phyloP scores from a whole-genome alignment of 139 green algal species.

The Chlamydomonas sp. region DNA sequence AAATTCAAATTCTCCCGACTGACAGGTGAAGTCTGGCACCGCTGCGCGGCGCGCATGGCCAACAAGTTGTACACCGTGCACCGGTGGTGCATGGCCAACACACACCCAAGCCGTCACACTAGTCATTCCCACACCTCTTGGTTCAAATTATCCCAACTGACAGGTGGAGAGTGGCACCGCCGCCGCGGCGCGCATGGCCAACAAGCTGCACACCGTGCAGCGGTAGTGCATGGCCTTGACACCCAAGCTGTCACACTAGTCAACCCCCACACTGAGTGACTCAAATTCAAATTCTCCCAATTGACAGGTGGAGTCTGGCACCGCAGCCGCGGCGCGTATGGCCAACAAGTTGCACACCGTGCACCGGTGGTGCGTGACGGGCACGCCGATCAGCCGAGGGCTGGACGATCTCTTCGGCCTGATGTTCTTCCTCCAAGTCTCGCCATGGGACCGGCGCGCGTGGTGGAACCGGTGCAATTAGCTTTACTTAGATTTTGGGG shows the following conservation, averaged over 20 bases:
- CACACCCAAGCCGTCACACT: too few species aligned
- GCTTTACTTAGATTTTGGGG: too few species aligned
- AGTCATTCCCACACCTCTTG: too few species aligned
- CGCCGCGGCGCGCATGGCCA: slow-evolving; percentile 49
- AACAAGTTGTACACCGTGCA: slow-evolving; percentile 51
- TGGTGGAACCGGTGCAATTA: slow-evolving; percentile 50
- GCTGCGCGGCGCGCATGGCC: too few species aligned
- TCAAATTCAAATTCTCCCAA: too few species aligned
- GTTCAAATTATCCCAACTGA: too few species aligned
- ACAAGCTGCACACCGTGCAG: slow-evolving; percentile 50
- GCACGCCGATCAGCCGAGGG: slow-evolving; percentile 75
- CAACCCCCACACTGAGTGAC: too few species aligned
- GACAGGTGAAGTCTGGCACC: too few species aligned
- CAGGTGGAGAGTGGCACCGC: slow-evolving; percentile 6
- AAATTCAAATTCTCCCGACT: too few species aligned
- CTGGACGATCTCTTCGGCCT: slow-evolving; percentile 84
- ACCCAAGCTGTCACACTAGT: background rate
- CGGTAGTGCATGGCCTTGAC: slow-evolving; percentile 31
- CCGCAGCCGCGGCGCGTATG: too few species aligned
- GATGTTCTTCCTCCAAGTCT: slow-evolving; percentile 66
- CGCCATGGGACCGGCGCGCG: slow-evolving; percentile 36
- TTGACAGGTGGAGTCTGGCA: too few species aligned
- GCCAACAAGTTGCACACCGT: slow-evolving; percentile 46
- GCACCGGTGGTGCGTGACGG: slow-evolving; percentile 62
- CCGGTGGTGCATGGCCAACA: slow-evolving; percentile 42